Conservation (phyloP, 371 early-diverging fungal genomes). For the Batrachochytrium dendrobatidis region DNA sequence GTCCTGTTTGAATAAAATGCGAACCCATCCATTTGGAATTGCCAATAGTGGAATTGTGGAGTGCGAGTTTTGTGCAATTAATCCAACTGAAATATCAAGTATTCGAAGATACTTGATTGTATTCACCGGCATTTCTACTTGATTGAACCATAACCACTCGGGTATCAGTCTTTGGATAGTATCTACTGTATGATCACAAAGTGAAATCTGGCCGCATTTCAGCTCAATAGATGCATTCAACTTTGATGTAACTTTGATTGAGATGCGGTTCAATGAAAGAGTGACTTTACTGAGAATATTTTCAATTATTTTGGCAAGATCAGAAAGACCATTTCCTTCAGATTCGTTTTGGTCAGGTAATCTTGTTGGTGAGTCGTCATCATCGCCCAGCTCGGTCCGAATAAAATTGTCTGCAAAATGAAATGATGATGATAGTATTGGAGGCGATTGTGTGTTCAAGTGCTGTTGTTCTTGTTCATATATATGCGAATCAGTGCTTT, state of each 20-base stretch:
- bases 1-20: constrained; percentile 1
- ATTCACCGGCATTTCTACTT: neutral
- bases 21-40: neutral
- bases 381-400: constrained; percentile 53
- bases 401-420: constrained; percentile 84
- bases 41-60: neutral
- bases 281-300: constrained; percentile 47
- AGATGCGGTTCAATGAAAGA: neutral
- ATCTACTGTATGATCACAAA: neutral
- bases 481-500: neutral
- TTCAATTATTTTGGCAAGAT: constrained; percentile 60
- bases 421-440: constrained; percentile 71
- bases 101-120: neutral
- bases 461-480: neutral
- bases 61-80: neutral
- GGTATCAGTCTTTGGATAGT: neutral
- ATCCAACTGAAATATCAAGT: neutral
- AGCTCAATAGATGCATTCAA: neutral
- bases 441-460: constrained; percentile 19
- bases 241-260: neutral
- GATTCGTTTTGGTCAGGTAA: constrained; percentile 8
- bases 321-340: constrained; percentile 56
- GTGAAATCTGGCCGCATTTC: neutral
- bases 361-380: constrained; percentile 20
- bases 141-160: neutral